Evolutionary conservation across 768 basidiomycete genomes (phyloP).

Genomic region (Auricularia sp.): DNA sequence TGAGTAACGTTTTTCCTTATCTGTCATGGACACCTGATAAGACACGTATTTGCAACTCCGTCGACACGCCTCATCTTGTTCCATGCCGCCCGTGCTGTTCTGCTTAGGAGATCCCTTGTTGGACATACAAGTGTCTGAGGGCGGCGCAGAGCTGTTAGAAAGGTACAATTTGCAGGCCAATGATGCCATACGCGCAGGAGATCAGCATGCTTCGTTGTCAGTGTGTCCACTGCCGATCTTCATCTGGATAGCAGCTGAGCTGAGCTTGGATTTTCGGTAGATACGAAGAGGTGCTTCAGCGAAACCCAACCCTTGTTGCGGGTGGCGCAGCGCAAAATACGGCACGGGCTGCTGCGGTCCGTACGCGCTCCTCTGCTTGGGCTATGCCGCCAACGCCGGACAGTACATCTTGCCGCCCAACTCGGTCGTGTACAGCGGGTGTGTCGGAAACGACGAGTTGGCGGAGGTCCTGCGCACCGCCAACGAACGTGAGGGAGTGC

Average conservation of each 20-base stretch:
- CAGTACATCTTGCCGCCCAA: slow-evolving; percentile 84
- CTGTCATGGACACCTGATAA: too few species aligned
- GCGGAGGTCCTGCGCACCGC: slow-evolving; percentile 80
- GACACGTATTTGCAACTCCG: too few species aligned
- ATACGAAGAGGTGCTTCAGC: slow-evolving; percentile 78
- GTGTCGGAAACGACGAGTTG: slow-evolving; percentile 88
- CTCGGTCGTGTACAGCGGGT: slow-evolving; percentile 89
- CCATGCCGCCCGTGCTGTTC: slow-evolving; percentile 46
- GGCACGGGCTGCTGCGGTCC: slow-evolving; percentile 89
- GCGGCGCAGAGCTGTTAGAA: slow-evolving; percentile 61
- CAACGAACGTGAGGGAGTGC: slow-evolving; percentile 85
- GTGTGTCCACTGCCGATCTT: slow-evolving; percentile 13
- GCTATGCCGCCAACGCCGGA: slow-evolving; percentile 6
- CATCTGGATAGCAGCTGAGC: neutral
- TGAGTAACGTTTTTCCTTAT: too few species aligned
- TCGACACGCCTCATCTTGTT: too few species aligned
- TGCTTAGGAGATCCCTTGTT: slow-evolving; percentile 93
- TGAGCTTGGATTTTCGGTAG: slow-evolving; percentile 28
- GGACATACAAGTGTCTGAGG: slow-evolving; percentile 86
- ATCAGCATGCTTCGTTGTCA: slow-evolving; percentile 77
- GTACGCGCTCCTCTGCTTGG: slow-evolving; percentile 19
- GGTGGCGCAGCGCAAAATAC: slow-evolving; percentile 96
- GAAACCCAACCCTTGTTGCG: slow-evolving; percentile 81
- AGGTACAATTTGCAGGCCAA: slow-evolving; percentile 90
- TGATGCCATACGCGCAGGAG: slow-evolving; percentile 90